These are phyloP conservation scores for Typha latifolia DNA, from an alignment of 176 grass and related monocot genomes.

Conservation along the genomic window DNA sequence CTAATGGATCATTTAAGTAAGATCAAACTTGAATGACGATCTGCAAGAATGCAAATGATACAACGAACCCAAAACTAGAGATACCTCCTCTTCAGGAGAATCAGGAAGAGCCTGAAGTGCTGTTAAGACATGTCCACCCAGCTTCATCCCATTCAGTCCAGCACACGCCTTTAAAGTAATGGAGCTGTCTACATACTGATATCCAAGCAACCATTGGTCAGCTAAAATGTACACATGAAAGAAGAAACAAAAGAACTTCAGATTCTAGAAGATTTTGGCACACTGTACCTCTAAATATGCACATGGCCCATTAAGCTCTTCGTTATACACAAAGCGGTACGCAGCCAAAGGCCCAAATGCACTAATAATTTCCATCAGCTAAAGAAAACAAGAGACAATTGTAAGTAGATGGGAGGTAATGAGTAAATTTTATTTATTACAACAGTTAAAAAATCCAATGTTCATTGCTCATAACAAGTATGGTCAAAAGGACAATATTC, in stretches of 20 bases:
- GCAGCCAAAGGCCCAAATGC: slow-evolving; percentile 70
- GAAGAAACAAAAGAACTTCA: neutral
- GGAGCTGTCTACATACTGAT: slow-evolving; percentile 69
- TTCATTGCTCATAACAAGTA: neutral
- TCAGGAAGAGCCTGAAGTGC: slow-evolving; percentile 51
- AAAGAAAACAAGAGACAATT: slow-evolving; percentile 29
- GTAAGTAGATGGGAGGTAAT: neutral
- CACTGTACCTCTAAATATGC: slow-evolving; percentile 85
- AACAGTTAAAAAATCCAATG: too few species aligned
- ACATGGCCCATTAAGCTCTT: slow-evolving; percentile 55
- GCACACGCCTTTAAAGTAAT: slow-evolving; percentile 81
- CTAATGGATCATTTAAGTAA: neutral
- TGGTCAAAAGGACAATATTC: slow-evolving; percentile 3
- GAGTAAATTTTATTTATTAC: too few species aligned
- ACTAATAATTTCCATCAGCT: slow-evolving; percentile 89
- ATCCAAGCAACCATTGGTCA: slow-evolving; percentile 27
- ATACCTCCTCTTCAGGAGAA: slow-evolving; percentile 38
- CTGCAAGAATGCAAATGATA: slow-evolving; percentile 14
- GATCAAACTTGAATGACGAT: neutral
- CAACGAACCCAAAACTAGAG: slow-evolving; percentile 16
- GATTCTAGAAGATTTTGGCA: neutral
- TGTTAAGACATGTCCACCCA: slow-evolving; percentile 62
- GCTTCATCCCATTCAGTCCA: slow-evolving; percentile 88
- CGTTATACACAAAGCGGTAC: slow-evolving; percentile 50
- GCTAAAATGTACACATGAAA: neutral